These are phyloP conservation scores for Mastigamoeba balamuthi DNA, from an alignment of 78 protist genomes.

Conservation along the genomic window DNA sequence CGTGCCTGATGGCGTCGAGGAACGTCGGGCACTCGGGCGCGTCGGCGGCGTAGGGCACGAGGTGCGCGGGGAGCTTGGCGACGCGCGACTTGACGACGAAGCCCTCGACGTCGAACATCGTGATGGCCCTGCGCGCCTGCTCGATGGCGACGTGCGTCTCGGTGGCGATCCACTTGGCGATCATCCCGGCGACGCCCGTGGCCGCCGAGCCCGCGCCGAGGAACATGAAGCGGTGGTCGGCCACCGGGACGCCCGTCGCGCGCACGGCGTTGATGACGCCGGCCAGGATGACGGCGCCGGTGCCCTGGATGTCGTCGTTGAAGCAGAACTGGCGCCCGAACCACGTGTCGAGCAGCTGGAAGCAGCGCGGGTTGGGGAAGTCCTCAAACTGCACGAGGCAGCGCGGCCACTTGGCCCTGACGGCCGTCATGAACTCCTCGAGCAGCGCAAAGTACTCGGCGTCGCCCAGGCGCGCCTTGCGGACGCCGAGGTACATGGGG, in stretches of 20 bases:
- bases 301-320: slow-evolving; percentile 97
- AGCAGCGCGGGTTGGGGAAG: slow-evolving; percentile 67
- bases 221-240: slow-evolving; percentile 63
- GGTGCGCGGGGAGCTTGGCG: slow-evolving; percentile 53
- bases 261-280: slow-evolving; percentile 69
- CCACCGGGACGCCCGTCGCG: slow-evolving; percentile 14
- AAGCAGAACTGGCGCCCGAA: slow-evolving; percentile 63
- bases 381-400: slow-evolving; percentile 77
- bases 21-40: slow-evolving; percentile 7
- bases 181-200: slow-evolving; percentile 59
- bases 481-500: slow-evolving; percentile 82
- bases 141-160: slow-evolving; percentile 37
- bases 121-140: slow-evolving; percentile 60
- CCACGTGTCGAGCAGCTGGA: slow-evolving; percentile 66
- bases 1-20: slow-evolving; percentile 28
- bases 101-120: slow-evolving; percentile 67
- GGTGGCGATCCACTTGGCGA: slow-evolving; percentile 23
- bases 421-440: slow-evolving; percentile 82
- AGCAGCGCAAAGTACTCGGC: slow-evolving; percentile 65
- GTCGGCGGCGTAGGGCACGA: slow-evolving; percentile 49
- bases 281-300: slow-evolving; percentile 80
- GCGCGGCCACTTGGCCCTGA: slow-evolving; percentile 41
- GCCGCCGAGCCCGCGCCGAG: slow-evolving; percentile 92
- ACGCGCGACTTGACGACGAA: slow-evolving; percentile 53
- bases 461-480: slow-evolving; percentile 29